Base-by-base conservation (phyloP, 2,329 filamentous ascomycete species). In the Diaporthe caulivora region DNA sequence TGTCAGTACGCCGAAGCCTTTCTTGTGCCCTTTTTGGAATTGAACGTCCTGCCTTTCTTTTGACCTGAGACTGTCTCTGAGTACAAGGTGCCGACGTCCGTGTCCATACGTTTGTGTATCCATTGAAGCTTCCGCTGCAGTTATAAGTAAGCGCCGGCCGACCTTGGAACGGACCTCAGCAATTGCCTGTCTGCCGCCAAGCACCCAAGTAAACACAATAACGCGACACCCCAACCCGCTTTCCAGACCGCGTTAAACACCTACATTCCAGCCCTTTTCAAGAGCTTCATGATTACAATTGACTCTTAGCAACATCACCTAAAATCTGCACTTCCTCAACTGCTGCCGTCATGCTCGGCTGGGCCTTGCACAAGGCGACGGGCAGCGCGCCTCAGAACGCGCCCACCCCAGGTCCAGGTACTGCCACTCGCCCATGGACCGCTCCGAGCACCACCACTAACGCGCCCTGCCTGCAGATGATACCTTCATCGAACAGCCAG, bases 401-500 rank as follows among this genome's bases (percentile, higher is more conserved):
- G 13, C 78, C 77, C 42, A 77, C 81, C 75, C 78, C 80, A 76
- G 79, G 80, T 71, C 76, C 74, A 73, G 73, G 72, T 72, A 74
- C 53, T 17, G 40, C 65, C 18, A 21, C 31, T 34, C 60, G 24
- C 26, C 42, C 9, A 24, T 29, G 7, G 42, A 21, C n/a, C 31
- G 54, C 47, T 34, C 21, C 6, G n/a, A 5, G 11, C 51, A 37
- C 53, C 17, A 64, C 18, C 26, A 24, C 74, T 73, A 4, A 75
- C 47, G 54, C 34, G 15, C 40, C 24, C 9, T 18, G 24, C 13
- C 37, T 26, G 5, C 72, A 85, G 84, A 83, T 57, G 84, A 86
- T 62, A 86, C 83, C 0, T 86, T 87, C 75, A 77, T 88, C 53
- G 90, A 92, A 21, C 84, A 85, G 42, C 90, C 91, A 51, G 91